Conservation (phyloP, 116 monocot species). For the Dioscorea cayenensis region DNA sequence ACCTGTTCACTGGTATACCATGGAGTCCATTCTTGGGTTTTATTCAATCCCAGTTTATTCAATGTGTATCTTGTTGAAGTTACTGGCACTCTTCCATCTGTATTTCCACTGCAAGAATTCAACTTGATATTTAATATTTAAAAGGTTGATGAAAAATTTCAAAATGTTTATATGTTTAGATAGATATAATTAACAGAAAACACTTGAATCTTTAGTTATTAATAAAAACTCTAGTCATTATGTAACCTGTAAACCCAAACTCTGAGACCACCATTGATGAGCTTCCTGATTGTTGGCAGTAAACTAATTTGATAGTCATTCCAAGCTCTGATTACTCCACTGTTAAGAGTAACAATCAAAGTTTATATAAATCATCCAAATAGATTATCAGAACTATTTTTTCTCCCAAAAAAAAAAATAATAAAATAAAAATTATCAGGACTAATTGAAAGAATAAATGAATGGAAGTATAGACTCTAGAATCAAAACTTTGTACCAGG, state of each 20-base stretch:
- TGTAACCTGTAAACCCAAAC: conserved; percentile 48
- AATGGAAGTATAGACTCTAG: too few relatives aligned
- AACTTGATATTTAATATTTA: neutral
- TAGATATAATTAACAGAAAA: too few relatives aligned
- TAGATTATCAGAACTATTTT: too few relatives aligned
- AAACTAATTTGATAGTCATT: conserved; percentile 11
- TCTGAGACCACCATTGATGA: conserved; percentile 29
- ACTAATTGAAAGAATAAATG: too few relatives aligned
- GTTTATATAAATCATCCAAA: too few relatives aligned
- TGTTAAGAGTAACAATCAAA: neutral
- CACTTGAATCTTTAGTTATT: too few relatives aligned
- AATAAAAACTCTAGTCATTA: too few relatives aligned
- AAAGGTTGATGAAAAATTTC: too few relatives aligned
- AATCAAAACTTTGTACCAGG: too few relatives aligned
- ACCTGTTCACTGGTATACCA: conserved; percentile 51
- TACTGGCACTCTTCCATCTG: conserved; percentile 62
- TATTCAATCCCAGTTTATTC: conserved; percentile 43
- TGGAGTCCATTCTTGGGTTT: conserved; percentile 34
- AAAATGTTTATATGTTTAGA: too few relatives aligned
- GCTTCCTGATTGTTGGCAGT: conserved; percentile 30
- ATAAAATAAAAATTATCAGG: too few relatives aligned
- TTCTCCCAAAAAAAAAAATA: too few relatives aligned
- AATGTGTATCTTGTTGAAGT: conserved; percentile 46
- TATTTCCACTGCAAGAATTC: conserved; percentile 29
- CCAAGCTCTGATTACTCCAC: conserved; percentile 28